Base-by-base conservation (phyloP, 306 rosid species). In the Datisca glomerata region DNA sequence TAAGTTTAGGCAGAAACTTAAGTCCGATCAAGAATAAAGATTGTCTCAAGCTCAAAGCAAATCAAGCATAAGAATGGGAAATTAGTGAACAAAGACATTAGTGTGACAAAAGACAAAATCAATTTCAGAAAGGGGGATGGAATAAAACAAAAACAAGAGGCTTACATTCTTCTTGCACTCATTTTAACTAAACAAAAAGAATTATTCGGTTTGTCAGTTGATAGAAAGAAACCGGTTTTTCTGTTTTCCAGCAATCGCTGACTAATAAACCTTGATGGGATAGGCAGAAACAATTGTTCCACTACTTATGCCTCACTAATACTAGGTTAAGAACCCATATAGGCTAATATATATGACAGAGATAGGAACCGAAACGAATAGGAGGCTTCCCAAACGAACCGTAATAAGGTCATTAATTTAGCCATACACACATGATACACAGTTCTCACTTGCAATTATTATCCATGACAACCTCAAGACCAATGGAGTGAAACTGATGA, bases 401-500 rank as follows among this genome's bases (percentile, higher is more conserved):
- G 14, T 31, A 31, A 31, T 14, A 8, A 2, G 4, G 36, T 31
- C 36, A 31, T 14, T 31, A 11, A 31, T 14, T 31, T 31, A 31
- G 36, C 2, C 9, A 31, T 8, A 5, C 2, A 31, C 36, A 31
- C 36, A 31, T 12, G n/a, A 5, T 8, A 8, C n/a, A 31, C n/a
- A 31, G 36, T 31, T 31, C n/a, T n/a, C n/a, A n/a, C n/a, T n/a
- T n/a, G n/a, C n/a, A n/a, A n/a, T 31, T 12, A 31, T 31, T 31
- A 53, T 17, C 61, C 12, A 46, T 45, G 35, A 52, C 46, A 43
- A 68, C 60, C 56, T 46, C 50, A 56, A 57, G 21, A 12, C 24
- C 33, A 65, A 56, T n/a, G n/a, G n/a, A 15, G 62, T 24, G 46
- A 29, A 22, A 52, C 59, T 51, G 29, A 56, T 55, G 64, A 61